phyloP scores from a whole-genome alignment of 371 early-diverging fungal species.

The Lichtheimia ornata region DNA sequence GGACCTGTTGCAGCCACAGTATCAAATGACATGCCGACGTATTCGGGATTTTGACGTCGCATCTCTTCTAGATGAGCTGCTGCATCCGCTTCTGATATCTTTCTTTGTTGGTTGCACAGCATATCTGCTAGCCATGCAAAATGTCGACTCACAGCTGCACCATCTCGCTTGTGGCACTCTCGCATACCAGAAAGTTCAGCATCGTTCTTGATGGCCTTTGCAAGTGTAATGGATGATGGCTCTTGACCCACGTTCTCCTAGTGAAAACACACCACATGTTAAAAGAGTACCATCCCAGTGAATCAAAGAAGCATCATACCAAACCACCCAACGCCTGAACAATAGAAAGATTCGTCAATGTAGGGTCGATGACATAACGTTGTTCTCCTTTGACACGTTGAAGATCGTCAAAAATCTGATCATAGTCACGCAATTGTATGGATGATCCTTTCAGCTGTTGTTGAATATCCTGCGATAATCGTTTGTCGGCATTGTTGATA shows the following conservation, averaged over 20 bases:
- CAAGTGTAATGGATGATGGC: constrained; percentile 73
- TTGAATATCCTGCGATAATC: constrained; percentile 42
- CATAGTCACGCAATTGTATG: constrained; percentile 62
- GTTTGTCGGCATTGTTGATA: constrained; percentile 68
- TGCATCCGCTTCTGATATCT: constrained; percentile 73
- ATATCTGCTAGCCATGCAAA: constrained; percentile 94
- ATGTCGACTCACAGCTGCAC: constrained; percentile 87
- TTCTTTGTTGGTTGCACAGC: constrained; percentile 63
- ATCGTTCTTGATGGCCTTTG: constrained; percentile 94
- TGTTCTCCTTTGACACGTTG: constrained; percentile 15
- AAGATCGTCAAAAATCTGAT: constrained; percentile 79
- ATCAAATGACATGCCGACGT: constrained; percentile 94
- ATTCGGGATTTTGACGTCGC: constrained; percentile 67
- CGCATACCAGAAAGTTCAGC: constrained; percentile 93
- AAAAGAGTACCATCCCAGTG: neutral
- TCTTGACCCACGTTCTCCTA: constrained; percentile 50
- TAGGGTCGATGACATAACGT: constrained; percentile 5
- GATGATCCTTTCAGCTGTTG: too few species aligned
- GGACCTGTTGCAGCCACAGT: constrained; percentile 96
- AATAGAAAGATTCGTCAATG: constrained; percentile 15
- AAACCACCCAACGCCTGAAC: constrained; percentile 9
- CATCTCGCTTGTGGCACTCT: constrained; percentile 93
- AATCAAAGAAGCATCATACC: constrained; percentile 30
- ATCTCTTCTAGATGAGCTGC: constrained; percentile 76
- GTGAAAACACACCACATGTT: constrained; percentile 36